Evolutionary conservation across 768 basidiomycete species (phyloP).

Genomic region (Hericium alpestre): DNA sequence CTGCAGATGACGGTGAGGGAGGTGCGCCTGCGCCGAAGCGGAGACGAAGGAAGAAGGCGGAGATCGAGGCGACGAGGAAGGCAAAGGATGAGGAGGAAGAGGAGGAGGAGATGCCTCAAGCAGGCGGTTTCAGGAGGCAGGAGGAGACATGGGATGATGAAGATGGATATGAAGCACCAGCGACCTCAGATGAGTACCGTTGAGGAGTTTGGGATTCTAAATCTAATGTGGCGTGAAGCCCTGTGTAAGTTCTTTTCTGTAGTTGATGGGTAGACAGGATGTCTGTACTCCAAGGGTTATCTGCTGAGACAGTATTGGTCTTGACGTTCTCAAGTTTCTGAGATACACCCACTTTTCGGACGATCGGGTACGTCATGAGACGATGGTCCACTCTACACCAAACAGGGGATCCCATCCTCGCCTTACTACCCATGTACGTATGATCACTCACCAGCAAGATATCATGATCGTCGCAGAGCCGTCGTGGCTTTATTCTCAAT

Average conservation of each 20-base stretch:
- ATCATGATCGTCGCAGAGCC: no score
- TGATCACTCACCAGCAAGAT: no score
- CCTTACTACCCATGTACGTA: no score
- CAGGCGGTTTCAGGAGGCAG: not conserved
- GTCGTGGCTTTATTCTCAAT: no score
- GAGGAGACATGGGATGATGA: slow-evolving; percentile 1
- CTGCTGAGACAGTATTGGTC: not conserved
- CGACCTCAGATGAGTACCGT: not conserved
- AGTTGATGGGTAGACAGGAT: not conserved
- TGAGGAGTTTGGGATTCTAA: not conserved
- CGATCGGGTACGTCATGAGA: no score
- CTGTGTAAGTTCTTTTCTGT: not conserved
- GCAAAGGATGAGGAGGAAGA: slow-evolving; percentile 26
- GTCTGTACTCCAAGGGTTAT: not conserved
- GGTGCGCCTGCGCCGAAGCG: slow-evolving; percentile 32
- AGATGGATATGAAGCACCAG: not conserved
- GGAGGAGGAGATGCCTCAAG: slow-evolving; percentile 14
- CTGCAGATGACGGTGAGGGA: slow-evolving; percentile 24
- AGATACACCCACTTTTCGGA: no score
- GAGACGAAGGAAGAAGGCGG: slow-evolving; percentile 40
- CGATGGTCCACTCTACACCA: no score
- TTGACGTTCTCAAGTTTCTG: no score
- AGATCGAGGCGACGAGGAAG: slow-evolving; percentile 23
- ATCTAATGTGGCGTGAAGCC: not conserved
- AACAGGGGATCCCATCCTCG: no score